Evolutionary conservation across 2,329 filamentous ascomycete genomes (phyloP).

Genomic region (Metarhizium anisopliae): DNA sequence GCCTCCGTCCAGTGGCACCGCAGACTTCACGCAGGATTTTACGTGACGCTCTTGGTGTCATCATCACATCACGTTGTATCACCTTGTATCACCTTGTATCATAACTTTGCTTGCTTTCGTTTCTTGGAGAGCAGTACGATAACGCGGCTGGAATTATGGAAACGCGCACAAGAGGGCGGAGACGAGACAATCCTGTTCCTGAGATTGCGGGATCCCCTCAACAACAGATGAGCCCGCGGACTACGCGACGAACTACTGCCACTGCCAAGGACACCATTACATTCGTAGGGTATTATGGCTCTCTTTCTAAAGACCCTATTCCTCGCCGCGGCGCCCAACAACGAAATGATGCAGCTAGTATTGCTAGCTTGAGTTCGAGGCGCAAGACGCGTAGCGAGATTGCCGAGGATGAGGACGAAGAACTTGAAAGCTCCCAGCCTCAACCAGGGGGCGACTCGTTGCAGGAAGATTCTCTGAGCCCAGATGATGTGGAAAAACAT

Average conservation of each 20-base stretch:
- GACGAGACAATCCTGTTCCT: background rate
- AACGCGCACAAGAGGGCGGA: background rate
- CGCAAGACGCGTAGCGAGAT: background rate
- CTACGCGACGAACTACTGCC: background rate
- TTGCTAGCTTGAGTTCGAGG: slow-evolving; percentile 1
- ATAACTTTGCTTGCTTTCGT: background rate
- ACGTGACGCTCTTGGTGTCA: background rate
- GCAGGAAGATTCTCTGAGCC: background rate
- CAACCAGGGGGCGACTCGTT: background rate
- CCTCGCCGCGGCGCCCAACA: slow-evolving; percentile 3
- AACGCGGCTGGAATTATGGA: background rate
- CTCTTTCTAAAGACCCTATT: background rate
- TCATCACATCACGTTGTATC: background rate
- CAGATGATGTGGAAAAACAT: background rate
- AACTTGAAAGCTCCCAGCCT: background rate
- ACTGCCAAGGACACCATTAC: background rate
- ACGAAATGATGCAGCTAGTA: background rate
- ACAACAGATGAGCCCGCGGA: background rate
- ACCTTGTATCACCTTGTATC: no score
- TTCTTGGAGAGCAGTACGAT: background rate
- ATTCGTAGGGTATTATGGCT: background rate
- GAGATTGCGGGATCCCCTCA: background rate
- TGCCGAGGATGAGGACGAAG: background rate
- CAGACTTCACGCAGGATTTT: background rate
- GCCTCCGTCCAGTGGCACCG: background rate